Conservation (phyloP, 2,329 filamentous ascomycete species). For the Raffaelea arxii region DNA sequence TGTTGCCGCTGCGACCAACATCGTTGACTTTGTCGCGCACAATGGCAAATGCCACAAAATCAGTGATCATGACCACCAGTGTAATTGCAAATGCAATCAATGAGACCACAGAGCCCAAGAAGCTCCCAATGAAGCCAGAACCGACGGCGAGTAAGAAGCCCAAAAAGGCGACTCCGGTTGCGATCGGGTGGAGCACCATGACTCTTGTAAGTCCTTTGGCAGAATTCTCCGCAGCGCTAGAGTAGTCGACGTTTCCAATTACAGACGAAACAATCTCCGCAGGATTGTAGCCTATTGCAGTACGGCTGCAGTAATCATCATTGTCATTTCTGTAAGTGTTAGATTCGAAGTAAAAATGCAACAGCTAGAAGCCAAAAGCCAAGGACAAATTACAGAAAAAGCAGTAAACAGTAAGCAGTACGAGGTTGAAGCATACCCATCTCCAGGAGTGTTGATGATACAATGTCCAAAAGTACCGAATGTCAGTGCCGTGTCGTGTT, state of each 20-base stretch:
- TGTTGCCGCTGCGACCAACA: constrained; percentile 17
- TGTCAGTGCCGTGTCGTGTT: constrained; percentile 26
- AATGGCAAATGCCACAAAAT: constrained; percentile 48
- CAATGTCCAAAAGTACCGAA: constrained; percentile 57
- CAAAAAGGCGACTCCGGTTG: constrained; percentile 46
- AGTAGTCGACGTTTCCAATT: not conserved
- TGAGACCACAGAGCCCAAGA: constrained; percentile 40
- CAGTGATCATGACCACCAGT: constrained; percentile 38
- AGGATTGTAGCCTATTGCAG: constrained; percentile 46
- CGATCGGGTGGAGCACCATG: constrained; percentile 54
- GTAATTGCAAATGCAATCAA: constrained; percentile 39
- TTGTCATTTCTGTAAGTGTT: constrained; percentile 17
- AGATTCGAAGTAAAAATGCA: no score
- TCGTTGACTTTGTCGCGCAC: constrained; percentile 44
- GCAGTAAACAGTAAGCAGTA: no score
- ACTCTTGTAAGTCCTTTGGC: constrained; percentile 40
- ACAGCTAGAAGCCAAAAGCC: no score
- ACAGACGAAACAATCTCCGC: constrained; percentile 30
- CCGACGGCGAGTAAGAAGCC: constrained; percentile 46
- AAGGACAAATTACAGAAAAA: no score
- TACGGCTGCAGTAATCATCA: constrained; percentile 36
- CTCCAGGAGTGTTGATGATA: constrained; percentile 14
- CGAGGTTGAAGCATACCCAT: no score
- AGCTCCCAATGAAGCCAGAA: constrained; percentile 39
- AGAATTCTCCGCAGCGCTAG: constrained; percentile 26